Conservation (phyloP, 441 rosid species). For the Manihot esculenta region DNA sequence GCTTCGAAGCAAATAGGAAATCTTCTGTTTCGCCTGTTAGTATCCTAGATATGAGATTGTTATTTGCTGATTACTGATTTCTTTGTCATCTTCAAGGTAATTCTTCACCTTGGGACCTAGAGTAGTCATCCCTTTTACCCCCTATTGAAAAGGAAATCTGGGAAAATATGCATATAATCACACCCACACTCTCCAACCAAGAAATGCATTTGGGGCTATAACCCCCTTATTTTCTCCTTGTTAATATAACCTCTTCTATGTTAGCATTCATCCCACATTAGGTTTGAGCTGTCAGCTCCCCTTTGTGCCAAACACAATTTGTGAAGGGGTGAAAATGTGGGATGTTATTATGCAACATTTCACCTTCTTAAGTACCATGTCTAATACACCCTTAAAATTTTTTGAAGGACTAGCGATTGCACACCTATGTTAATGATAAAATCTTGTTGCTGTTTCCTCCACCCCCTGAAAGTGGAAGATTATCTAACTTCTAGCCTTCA, state of each 20-base stretch:
- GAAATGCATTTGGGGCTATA: not conserved
- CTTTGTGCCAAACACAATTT: not conserved
- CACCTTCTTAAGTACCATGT: not conserved
- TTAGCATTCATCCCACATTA: not conserved
- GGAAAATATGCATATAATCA: not conserved
- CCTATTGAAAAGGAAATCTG: not conserved
- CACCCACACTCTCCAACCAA: not conserved
- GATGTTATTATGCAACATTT: not conserved
- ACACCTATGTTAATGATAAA: not conserved
- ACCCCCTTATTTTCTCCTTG: not conserved
- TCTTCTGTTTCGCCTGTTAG: not conserved
- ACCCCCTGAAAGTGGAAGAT: not conserved
- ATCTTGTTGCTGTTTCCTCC: not conserved
- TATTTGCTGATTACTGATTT: conserved; percentile 1
- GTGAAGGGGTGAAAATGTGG: not conserved
- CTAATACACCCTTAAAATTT: not conserved
- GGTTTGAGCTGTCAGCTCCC: not conserved
- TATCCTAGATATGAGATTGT: not conserved
- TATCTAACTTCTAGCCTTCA: not conserved
- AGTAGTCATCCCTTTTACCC: not conserved
- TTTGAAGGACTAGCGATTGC: not conserved
- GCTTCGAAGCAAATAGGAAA: not conserved
- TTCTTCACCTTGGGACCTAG: not conserved
- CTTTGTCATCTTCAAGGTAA: not conserved
- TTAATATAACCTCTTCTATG: not conserved